Evolutionary conservation across 2,329 filamentous ascomycete genomes (phyloP), one percentile per base, ranked within the genome.

Genomic region (Dryadomyces quercus-mongolicae): DNA sequence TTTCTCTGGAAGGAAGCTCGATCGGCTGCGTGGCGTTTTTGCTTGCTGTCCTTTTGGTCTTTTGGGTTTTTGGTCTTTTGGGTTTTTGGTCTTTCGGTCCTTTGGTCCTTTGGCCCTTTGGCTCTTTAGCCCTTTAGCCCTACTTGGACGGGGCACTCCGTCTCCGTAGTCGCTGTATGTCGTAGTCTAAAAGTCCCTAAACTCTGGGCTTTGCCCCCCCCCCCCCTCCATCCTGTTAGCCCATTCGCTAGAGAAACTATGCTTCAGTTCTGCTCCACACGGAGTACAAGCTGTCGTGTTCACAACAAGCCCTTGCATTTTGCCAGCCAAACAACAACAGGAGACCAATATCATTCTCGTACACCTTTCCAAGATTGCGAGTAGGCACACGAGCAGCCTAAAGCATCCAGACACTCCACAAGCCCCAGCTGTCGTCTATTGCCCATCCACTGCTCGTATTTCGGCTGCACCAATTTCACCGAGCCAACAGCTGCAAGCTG

Each of bases 401-500:
- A 52, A 52, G 20, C 36, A 40, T 40, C 36, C 36, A 31, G 10
- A 40, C 36, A 40, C 36, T 40, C 36, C 36, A 40, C 36, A 40
- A 31, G 25, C 25, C n/a, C n/a, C n/a, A n/a, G n/a, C n/a, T n/a
- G n/a, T n/a, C n/a, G n/a, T n/a, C n/a, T n/a, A n/a, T n/a, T n/a
- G n/a, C n/a, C 10, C 36, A 16, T 16, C 36, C 36, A 40, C 36
- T 13, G 36, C 36, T 40, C 36, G 36, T 40, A 40, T 40, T 40
- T 40, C 36, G 25, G 25, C n/a, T n/a, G 21, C 8, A 40, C 36
- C 36, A 40, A 40, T 40, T 40, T 40, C 36, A 47, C 22, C 25
- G 25, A 15, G 18, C 42, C 49, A 49, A 49, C 53, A 54, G 38
- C 55, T 58, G 58, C 58, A 59, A 60, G 57, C 56, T 60, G 58